A percentile compares a stretch with the other conserved stretches of the same genome.
phyloP scores from a whole-genome alignment of 306 rosid genomes.

The Amphicarpaea edgeworthii region DNA sequence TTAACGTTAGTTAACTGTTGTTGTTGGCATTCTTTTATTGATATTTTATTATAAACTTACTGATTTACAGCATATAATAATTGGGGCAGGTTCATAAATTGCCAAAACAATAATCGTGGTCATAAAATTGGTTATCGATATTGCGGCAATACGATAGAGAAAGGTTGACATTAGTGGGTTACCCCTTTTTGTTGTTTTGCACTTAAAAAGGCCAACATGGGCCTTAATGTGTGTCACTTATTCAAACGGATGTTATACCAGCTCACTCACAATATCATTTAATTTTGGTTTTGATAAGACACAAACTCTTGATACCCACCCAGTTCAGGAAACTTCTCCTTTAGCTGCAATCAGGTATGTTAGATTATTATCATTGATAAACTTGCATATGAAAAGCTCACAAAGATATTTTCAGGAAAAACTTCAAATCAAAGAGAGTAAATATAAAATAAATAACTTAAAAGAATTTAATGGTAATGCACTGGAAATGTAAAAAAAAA shows the following conservation, averaged over 20 bases:
- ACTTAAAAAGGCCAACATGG: neutral
- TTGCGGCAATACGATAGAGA: conserved; percentile 26
- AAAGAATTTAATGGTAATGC: too few relatives aligned
- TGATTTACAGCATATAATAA: neutral
- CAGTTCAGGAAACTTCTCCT: conserved; percentile 25
- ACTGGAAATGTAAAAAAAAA: too few relatives aligned
- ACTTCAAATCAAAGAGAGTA: conserved; percentile 30
- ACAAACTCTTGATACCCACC: conserved; percentile 24
- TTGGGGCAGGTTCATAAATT: neutral
- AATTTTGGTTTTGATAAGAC: neutral
- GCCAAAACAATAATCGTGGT: neutral
- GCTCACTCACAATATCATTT: conserved; percentile 8
- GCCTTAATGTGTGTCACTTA: neutral
- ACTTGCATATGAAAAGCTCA: neutral
- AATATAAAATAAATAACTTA: neutral
- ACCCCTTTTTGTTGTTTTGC: conserved; percentile 28
- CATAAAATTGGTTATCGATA: neutral
- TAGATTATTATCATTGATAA: conserved; percentile 17
- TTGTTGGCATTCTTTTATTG: neutral
- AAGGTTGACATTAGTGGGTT: conserved; percentile 18
- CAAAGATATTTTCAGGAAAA: neutral
- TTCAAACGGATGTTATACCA: conserved; percentile 18
- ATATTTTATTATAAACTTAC: neutral
- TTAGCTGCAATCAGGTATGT: neutral
- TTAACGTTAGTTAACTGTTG: too few relatives aligned